A percentile compares a stretch with the other conserved stretches of the same genome.
phyloP scores from a whole-genome alignment of 2,329 filamentous ascomycete species.

The Colletotrichum eremochloae region DNA sequence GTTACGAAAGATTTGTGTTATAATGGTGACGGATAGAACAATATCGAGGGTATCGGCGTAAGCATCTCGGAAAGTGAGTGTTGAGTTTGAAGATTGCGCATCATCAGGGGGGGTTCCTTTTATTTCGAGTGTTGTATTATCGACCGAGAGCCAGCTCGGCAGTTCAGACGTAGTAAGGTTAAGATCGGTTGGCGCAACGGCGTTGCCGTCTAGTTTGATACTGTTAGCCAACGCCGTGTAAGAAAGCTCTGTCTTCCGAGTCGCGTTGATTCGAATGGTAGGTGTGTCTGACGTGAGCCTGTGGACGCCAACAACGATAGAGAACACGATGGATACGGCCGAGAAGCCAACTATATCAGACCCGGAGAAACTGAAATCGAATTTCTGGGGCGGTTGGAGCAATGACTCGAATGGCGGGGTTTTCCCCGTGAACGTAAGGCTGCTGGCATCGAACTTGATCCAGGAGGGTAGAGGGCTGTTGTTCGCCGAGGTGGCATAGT shows the following conservation, averaged over 20 bases:
- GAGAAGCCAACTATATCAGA: slow-evolving; percentile 86
- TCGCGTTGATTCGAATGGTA: slow-evolving; percentile 69
- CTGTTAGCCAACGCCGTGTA: slow-evolving; percentile 65
- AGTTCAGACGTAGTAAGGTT: slow-evolving; percentile 64
- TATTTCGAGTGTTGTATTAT: slow-evolving; percentile 72
- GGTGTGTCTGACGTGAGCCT: slow-evolving; percentile 74
- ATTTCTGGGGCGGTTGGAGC: slow-evolving; percentile 77
- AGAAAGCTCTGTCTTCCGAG: slow-evolving; percentile 62
- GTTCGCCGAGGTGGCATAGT: slow-evolving; percentile 82
- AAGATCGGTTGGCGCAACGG: slow-evolving; percentile 64
- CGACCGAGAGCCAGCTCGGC: slow-evolving; percentile 78
- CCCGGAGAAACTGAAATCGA: slow-evolving; percentile 79
- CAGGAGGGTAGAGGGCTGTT: slow-evolving; percentile 89
- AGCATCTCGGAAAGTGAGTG: slow-evolving; percentile 70
- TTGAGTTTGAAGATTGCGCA: slow-evolving; percentile 72
- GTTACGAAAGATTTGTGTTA: slow-evolving; percentile 56
- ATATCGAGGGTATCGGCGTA: slow-evolving; percentile 71
- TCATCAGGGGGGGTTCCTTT: slow-evolving; percentile 73
- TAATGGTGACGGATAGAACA: slow-evolving; percentile 58
- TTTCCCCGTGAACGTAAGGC: slow-evolving; percentile 77
- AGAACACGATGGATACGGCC: slow-evolving; percentile 74
- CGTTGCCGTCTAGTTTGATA: slow-evolving; percentile 70
- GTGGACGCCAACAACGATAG: slow-evolving; percentile 79
- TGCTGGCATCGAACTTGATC: slow-evolving; percentile 78
- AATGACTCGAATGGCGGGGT: slow-evolving; percentile 76